Conservation (phyloP, 805 yeast species). For the Ogataea wickerhamii region DNA sequence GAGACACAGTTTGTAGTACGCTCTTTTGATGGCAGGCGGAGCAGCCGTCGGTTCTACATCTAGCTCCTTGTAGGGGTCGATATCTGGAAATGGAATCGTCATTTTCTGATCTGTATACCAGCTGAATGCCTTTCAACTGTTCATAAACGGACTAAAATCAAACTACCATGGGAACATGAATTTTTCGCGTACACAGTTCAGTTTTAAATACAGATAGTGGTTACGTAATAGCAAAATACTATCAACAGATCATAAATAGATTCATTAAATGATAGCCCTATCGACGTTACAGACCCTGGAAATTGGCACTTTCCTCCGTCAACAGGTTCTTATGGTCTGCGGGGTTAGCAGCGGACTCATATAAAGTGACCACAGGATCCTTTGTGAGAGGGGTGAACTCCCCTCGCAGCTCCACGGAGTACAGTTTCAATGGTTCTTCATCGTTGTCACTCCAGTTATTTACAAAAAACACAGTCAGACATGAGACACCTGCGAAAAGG, state of each 20-base stretch:
- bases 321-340: slow-evolving; percentile 64
- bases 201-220: no score
- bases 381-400: slow-evolving; percentile 50
- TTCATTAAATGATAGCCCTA: no score
- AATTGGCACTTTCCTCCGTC: slow-evolving; percentile 19
- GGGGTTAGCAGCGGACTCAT: slow-evolving; percentile 92
- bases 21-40: slow-evolving; percentile 57
- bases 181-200: no score
- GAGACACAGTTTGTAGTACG: slow-evolving; percentile 63
- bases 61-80: slow-evolving; percentile 60
- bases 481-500: slow-evolving; percentile 63
- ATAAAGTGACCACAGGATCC: slow-evolving; percentile 73
- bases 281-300: slow-evolving; percentile 14
- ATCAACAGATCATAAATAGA: no score
- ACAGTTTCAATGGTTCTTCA: slow-evolving; percentile 55
- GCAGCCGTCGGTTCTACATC: slow-evolving; percentile 39
- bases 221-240: no score
- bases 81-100: slow-evolving; percentile 46
- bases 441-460: slow-evolving; percentile 61
- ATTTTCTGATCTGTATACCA: no score
- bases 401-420: slow-evolving; percentile 79
- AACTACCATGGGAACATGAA: no score
- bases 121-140: no score
- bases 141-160: no score
- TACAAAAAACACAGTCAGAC: slow-evolving; percentile 64